Percentiles rank a stretch among this genome's conserved stretches.
Conservation (phyloP, 768 basidiomycete genomes). For the Amanita pallidorosea region DNA sequence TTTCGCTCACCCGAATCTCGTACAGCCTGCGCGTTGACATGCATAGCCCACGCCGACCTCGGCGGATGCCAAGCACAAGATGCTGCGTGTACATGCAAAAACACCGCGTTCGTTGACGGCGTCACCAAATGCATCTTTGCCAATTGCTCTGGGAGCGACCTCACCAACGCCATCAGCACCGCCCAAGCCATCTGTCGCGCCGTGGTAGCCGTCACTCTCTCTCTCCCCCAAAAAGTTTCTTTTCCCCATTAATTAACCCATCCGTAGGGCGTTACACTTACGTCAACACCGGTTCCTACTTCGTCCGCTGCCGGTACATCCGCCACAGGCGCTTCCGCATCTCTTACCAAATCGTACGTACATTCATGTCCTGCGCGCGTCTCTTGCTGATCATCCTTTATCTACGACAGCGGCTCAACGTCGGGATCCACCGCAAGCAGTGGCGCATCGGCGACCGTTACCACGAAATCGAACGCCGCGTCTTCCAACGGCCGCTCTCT, state of each 20-base stretch:
- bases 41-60: conserved; percentile 32
- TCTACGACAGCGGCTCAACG: background rate
- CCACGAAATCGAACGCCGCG: background rate
- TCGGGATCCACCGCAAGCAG: background rate
- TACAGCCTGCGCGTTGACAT: conserved; percentile 41
- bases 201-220: conserved; percentile 31
- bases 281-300: conserved; percentile 16
- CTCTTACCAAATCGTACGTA: background rate
- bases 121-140: conserved; percentile 37
- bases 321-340: background rate
- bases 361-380: background rate
- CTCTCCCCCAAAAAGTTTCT: background rate
- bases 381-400: background rate
- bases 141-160: conserved; percentile 35
- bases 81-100: conserved; percentile 47
- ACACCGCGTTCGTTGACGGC: conserved; percentile 29
- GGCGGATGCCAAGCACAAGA: conserved; percentile 39
- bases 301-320: conserved; percentile 6
- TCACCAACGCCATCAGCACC: conserved; percentile 26
- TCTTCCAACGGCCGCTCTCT: background rate
- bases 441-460: background rate
- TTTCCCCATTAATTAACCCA: background rate
- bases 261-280: conserved; percentile 43
- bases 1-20: background rate
- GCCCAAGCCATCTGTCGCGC: conserved; percentile 33